Evolutionary conservation across 345 rosid genomes (phyloP), one percentile per base, ranked within the genome.

Genomic region (Reutealis trisperma): DNA sequence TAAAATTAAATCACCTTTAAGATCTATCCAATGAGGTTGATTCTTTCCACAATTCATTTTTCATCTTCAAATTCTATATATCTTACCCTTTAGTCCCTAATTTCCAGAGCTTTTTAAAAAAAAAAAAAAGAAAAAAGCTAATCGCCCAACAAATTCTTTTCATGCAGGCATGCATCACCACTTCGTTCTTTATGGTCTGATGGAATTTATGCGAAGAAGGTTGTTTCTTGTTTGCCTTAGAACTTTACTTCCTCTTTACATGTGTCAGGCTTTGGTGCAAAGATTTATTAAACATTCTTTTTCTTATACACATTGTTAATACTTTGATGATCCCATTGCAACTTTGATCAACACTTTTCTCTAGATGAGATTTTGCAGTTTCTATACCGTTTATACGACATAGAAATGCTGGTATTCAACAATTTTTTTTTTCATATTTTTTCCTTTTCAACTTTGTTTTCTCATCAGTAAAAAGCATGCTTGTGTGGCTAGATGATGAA

Each of bases 201-300:
- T 92, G 98, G 99, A 94, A 62, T 92, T 86, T 84, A 88, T 96
- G 60, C 86, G 91, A 27, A 89, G 85, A 86, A 96, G 98, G 99
- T 95, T 80, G 77, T 77, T 63, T n/a, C n/a, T n/a, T n/a, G n/a
- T n/a, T 34, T 67, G 32, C 70, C 63, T 41, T 66, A 21, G 24
- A 15, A 44, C 63, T 73, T 16, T 63, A 47, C 32, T 60, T 64
- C n/a, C 55, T 49, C 62, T 66, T 58, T 32, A 41, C n/a, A 22
- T 49, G 21, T 45, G 8, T 15, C 4, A 0, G 4, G 63, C 74
- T 73, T 61, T 57, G 51, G 14, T 63, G 10, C 13, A 41, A 73
- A 63, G 45, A 21, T 55, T n/a, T 62, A 34, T 69, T 19, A 32
- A 59, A 74, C 42, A 74, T 54, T 78, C 44, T 44, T 3, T 34